Evolutionary conservation across 176 grass and related monocot species (phyloP), one percentile per base, ranked within the genome.

Genomic region (Aegilops sharonensis): DNA sequence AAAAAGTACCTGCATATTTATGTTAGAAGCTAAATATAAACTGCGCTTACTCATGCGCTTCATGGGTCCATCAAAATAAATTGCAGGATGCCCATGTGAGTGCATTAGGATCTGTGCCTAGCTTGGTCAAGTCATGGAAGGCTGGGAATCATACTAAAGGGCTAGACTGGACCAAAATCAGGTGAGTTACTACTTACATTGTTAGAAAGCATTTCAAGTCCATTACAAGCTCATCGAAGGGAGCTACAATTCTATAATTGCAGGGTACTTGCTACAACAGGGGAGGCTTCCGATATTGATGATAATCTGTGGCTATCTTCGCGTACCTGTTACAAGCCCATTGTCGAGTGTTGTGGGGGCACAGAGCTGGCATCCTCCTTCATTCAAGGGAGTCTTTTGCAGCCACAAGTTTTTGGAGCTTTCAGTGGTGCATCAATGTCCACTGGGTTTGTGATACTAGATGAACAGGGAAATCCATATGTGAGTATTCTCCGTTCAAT

Each of bases 271-370:
- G 90, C 66, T 17, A 89, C 91, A 32, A 95, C 96, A 40, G 96
- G 96, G 29, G 96, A 98, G 90, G 96, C 92, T 66, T 98, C 96
- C 64, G 91, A 98, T 85, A 88, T 94, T 54, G 93, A 98, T 92
- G 96, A 95, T 84, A 81, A 92, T 88, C 76, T 98, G 14, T 98
- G 96, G 96, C 50, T 98, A 82, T 94, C 88, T 82, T 98, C 96
- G 13, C 86, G 82, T 42, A 39, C 93, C 57, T 92, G 78, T 17
- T 98, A 92, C 78, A 94, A 91, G 52, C 96, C 96, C 23, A 91
- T 98, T 71, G 83, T 95, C 77, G 96, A 98, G 88, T 94, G 90
- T 14, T 98, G 96, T 80, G 96, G 96, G 15, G 96, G 96, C 31
- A 94, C 90, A 4, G 93, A 98, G 82, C 77, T 98, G 77, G 91